Evolutionary conservation across 805 yeast species (phyloP).

Genomic region (Starmerella sirachaensis): DNA sequence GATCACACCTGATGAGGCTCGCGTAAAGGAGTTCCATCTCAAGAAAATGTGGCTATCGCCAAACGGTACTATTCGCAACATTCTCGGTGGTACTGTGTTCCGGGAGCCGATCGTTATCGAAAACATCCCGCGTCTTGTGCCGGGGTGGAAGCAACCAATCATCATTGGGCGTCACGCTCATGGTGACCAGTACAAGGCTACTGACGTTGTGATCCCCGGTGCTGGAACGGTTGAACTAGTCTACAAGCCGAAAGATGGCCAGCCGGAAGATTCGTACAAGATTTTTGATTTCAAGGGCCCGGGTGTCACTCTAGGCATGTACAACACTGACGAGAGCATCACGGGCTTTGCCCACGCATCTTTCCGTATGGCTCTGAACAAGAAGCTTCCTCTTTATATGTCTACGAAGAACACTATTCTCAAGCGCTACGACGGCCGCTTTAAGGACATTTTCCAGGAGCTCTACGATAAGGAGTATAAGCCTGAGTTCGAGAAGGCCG

Average conservation of each 20-base stretch:
- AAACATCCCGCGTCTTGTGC: conserved; percentile 73
- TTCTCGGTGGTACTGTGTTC: conserved; percentile 92
- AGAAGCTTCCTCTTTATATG: conserved; percentile 68
- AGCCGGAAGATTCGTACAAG: conserved; percentile 41
- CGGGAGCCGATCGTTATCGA: conserved; percentile 92
- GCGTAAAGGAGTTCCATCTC: conserved; percentile 79
- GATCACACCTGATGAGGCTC: conserved; percentile 86
- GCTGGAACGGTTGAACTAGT: conserved; percentile 71
- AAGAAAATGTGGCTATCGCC: conserved; percentile 98
- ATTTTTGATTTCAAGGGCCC: conserved; percentile 59
- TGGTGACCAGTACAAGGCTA: conserved; percentile 94
- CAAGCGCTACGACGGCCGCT: conserved; percentile 87
- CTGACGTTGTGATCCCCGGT: conserved; percentile 66
- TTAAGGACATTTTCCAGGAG: conserved; percentile 83
- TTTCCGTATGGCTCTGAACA: conserved; percentile 71
- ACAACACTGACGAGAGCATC: conserved; percentile 88
- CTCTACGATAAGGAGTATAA: conserved; percentile 63
- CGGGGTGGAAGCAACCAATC: conserved; percentile 91
- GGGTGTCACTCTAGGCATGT: conserved; percentile 86
- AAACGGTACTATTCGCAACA: conserved; percentile 92
- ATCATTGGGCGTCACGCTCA: conserved; percentile 95
- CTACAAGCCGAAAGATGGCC: conserved; percentile 59
- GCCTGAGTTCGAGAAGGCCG: conserved; percentile 55
- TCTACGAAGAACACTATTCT: conserved; percentile 92
- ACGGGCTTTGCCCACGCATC: conserved; percentile 86